phyloP scores from a whole-genome alignment of 169 alveolate genomes.

The Besnoitia besnoiti region DNA sequence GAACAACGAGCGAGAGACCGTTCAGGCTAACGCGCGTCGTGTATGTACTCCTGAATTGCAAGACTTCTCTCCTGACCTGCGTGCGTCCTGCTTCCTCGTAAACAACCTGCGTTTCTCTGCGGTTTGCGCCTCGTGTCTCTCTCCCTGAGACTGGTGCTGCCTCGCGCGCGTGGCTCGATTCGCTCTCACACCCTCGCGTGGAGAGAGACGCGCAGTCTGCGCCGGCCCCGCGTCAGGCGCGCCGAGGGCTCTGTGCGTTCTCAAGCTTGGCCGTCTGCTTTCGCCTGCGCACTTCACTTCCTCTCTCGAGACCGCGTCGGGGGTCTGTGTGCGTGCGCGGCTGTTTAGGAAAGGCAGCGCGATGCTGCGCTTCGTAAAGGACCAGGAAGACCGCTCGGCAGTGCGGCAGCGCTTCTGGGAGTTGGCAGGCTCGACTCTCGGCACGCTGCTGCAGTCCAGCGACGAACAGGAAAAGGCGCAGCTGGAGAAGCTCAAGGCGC shows the following conservation, averaged over 20 bases:
- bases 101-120: too few species aligned
- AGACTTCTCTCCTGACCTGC: neutral
- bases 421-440: conserved; percentile 58
- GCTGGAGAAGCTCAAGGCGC: conserved; percentile 69
- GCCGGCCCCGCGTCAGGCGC: too few species aligned
- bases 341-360: conserved; percentile 46
- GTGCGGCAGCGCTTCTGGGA: conserved; percentile 71
- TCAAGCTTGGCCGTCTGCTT: too few species aligned
- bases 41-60: neutral
- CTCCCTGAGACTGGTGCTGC: too few species aligned
- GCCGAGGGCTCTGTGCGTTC: too few species aligned
- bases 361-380: conserved; percentile 33
- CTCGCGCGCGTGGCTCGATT: too few species aligned
- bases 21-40: too few species aligned
- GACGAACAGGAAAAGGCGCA: conserved; percentile 62
- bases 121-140: too few species aligned
- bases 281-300: too few species aligned
- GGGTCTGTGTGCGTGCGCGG: neutral
- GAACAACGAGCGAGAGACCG: neutral
- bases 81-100: neutral
- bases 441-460: conserved; percentile 38
- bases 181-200: too few species aligned
- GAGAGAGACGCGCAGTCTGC: too few species aligned
- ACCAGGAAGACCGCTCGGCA: conserved; percentile 62
- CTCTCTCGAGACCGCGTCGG: too few species aligned